Base-by-base conservation (phyloP, 768 basidiomycete genomes). In the Naematelia aurantialba region DNA sequence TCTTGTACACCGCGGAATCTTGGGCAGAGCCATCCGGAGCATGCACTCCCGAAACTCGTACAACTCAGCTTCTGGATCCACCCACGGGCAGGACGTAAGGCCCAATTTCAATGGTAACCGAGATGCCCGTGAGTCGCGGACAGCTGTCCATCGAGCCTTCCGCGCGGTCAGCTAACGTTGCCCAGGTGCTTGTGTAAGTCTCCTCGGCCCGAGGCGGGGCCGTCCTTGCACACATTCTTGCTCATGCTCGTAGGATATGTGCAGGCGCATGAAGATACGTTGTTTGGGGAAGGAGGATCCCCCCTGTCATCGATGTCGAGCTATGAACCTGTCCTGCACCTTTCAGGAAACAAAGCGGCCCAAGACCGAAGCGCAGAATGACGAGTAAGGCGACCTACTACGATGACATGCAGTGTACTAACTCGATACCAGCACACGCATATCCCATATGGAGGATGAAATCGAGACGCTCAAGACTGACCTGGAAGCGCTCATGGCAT, bases 231-330 rank as follows among this genome's bases (percentile, higher is more conserved):
- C 34, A 8, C 17, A 39, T 8, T 39, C 34, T 8, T 8, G 34
- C 17, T 8, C 34, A 17, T 8, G 8, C 8, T 39, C 17, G 19
- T 47, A 51, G 49, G 27, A 51, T 51, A 27, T 27, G 49, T 51
- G 49, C 19, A 22, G 49, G 25, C 4, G 49, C 5, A 51, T 51
- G 49, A 51, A 51, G 26, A 51, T 51, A 14, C 19, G 26, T 14
- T 51, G 49, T 51, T 24, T 51, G 21, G 49, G 27, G 10, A 51
- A 51, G 25, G 49, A 51, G 25, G 27, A 19, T 29, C 49, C 49
- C 4, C 49, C 49, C 4, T 51, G 49, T 29, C 19, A 26, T 17
- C 49, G 49, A 10, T 51, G 49, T 26, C 17, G 49, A 17, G 21
- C 21, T 51, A 51, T 51, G 49, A 26, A 26, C 10, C 25, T 51